These are phyloP conservation scores for Pseudocercospora macadamiae DNA, from an alignment of 2,329 filamentous ascomycete genomes.

Conservation along the genomic window DNA sequence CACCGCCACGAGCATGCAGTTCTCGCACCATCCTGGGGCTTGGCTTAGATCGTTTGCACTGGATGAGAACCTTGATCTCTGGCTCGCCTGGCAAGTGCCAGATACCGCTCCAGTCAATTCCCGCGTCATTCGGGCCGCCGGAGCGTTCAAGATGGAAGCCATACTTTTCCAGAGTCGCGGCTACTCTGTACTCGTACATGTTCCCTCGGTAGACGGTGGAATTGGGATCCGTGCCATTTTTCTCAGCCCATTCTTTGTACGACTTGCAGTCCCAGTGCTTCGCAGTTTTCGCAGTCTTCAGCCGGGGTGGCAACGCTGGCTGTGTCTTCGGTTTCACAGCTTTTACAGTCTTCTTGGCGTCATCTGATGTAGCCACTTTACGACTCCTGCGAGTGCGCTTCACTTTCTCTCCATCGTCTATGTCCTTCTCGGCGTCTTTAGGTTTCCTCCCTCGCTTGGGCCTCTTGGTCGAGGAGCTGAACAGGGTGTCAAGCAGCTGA, in stretches of 20 bases:
- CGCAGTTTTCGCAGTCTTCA: slow-evolving; percentile 33
- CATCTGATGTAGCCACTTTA: no score
- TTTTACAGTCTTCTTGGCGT: background rate
- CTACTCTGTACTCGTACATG: slow-evolving; percentile 74
- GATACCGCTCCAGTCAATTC: slow-evolving; percentile 73
- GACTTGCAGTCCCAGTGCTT: slow-evolving; percentile 66
- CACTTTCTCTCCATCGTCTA: no score
- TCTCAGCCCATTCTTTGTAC: slow-evolving; percentile 66
- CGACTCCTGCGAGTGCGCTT: no score
- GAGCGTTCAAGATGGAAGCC: slow-evolving; percentile 68
- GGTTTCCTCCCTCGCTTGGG: background rate
- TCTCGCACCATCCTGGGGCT: slow-evolving; percentile 68
- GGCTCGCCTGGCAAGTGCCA: slow-evolving; percentile 52
- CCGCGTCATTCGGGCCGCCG: slow-evolving; percentile 68
- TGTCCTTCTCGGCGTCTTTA: background rate
- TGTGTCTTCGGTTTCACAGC: background rate
- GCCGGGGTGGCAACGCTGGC: slow-evolving; percentile 1
- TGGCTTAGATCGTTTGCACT: slow-evolving; percentile 68
- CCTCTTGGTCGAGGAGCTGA: background rate
- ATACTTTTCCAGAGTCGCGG: slow-evolving; percentile 58
- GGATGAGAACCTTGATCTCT: slow-evolving; percentile 53
- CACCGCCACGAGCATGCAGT: slow-evolving; percentile 68
- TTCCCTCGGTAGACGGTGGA: slow-evolving; percentile 72
- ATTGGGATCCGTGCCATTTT: slow-evolving; percentile 56
- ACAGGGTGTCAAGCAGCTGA: no score